Conservation (phyloP, 1,284 basidiomycete species). For the Naganishia albida region DNA sequence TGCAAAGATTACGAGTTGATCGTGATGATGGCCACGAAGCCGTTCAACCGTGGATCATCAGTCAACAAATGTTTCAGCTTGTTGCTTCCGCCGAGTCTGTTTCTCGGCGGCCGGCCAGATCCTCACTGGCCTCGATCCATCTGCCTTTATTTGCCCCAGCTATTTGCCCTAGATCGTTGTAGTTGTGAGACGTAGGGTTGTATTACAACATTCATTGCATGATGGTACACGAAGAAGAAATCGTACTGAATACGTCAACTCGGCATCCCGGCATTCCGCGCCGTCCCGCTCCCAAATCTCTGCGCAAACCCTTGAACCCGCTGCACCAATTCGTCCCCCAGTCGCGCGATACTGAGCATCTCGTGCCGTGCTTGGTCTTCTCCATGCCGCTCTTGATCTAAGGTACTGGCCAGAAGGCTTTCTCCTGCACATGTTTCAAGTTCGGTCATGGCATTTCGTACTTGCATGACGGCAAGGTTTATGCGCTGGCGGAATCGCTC, state of each 20-base stretch:
- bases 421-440: not conserved
- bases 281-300: not conserved
- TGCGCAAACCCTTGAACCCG: not conserved
- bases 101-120: too few relatives aligned
- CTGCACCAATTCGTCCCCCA: not conserved
- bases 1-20: too few relatives aligned
- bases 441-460: not conserved
- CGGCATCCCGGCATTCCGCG: not conserved
- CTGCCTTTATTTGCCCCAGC: too few relatives aligned
- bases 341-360: constrained; percentile 1
- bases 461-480: not conserved
- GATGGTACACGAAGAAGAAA: too few relatives aligned
- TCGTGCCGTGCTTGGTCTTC: not conserved
- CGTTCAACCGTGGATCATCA: constrained; percentile 1
- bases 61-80: constrained; percentile 24
- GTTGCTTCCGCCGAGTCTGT: constrained; percentile 7
- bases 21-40: not conserved
- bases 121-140: too few relatives aligned
- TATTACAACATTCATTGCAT: too few relatives aligned
- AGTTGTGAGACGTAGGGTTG: too few relatives aligned
- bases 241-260: too few relatives aligned
- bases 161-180: too few relatives aligned
- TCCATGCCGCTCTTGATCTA: not conserved
- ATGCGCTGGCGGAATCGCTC: constrained; percentile 4
- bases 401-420: too few relatives aligned